Base-by-base conservation (phyloP, 257 asterid species). In the Henckelia pumila region DNA sequence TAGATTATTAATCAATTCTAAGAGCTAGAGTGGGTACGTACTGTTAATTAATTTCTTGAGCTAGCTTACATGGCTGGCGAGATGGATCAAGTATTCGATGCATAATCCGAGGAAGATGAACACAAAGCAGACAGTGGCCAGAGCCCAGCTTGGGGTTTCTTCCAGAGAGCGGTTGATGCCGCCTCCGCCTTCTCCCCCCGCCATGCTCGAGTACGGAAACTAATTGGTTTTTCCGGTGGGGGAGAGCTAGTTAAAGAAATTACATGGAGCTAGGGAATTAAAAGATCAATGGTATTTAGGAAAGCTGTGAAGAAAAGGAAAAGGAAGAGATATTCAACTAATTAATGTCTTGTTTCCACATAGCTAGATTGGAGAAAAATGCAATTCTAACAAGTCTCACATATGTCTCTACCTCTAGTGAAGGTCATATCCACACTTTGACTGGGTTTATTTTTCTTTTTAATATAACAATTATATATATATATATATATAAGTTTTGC, bases 131-230 rank as follows among this genome's bases (percentile, higher is more conserved):
- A 89, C 91, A 1, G 88, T 77, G 37, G 97, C 95, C 16, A 89
- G 76, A 66, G 97, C 97, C 97, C 97, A 89, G 8, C 89, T 81
- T 5, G 97, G 97, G 10, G 95, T 87, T 35, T 79, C 75, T 57
- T 67, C 70, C 60, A 87, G 75, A 32, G 90, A 75, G 19, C 73
- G 77, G 56, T 71, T 35, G 2, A 24, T 29, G 55, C 23, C 60
- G 14, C 40, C 67, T n/a, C 3, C 68, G 50, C 35, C 73, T 23
- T 49, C 85, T 17, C 30, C 83, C 11, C 26, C 78, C 23, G 79
- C 82, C 89, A 87, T 84, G 29, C 2, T 59, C 20, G n/a, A n/a
- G n/a, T n/a, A n/a, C n/a, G n/a, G n/a, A n/a, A 13, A 29, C 13
- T 3, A 20, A 47, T 19, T 5, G 4, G 16, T 47, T 47, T 7